Conservation (phyloP, 305 asterid genomes). For the Fraxinus ornus region DNA sequence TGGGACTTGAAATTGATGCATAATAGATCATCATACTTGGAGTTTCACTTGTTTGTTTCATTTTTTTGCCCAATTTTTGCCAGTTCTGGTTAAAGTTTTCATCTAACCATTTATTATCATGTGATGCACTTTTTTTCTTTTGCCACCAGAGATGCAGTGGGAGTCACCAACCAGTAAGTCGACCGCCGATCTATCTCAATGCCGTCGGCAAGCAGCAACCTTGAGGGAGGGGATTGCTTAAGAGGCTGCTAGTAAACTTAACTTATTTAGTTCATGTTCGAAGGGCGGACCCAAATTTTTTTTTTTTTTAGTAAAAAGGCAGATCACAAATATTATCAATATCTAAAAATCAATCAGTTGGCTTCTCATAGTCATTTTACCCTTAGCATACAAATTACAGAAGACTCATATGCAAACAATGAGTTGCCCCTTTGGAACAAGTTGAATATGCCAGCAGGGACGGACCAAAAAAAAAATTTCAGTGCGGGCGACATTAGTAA, state of each 20-base stretch:
- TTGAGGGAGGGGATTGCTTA: neutral
- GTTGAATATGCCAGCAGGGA: too few relatives aligned
- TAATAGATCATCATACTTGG: neutral
- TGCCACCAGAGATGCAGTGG: neutral
- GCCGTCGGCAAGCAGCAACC: neutral
- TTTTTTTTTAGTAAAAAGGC: too few relatives aligned
- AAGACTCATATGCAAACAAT: too few relatives aligned
- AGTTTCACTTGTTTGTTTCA: neutral
- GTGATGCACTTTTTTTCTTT: neutral
- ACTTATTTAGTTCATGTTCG: neutral
- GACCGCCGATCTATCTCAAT: neutral
- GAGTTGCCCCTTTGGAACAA: too few relatives aligned
- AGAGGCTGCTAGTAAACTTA: neutral
- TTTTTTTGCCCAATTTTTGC: neutral
- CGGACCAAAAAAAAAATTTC: too few relatives aligned
- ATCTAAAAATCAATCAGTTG: too few relatives aligned
- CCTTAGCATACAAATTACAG: too few relatives aligned
- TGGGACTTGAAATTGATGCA: neutral
- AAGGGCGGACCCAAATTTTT: too few relatives aligned
- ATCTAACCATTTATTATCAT: neutral
- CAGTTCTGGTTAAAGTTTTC: neutral
- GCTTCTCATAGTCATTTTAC: too few relatives aligned
- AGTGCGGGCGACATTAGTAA: too few relatives aligned
- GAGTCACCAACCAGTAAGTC: neutral
- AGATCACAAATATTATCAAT: too few relatives aligned